phyloP scores from a whole-genome alignment of 179 eudicot species.

The Amaranthus tricolor region DNA sequence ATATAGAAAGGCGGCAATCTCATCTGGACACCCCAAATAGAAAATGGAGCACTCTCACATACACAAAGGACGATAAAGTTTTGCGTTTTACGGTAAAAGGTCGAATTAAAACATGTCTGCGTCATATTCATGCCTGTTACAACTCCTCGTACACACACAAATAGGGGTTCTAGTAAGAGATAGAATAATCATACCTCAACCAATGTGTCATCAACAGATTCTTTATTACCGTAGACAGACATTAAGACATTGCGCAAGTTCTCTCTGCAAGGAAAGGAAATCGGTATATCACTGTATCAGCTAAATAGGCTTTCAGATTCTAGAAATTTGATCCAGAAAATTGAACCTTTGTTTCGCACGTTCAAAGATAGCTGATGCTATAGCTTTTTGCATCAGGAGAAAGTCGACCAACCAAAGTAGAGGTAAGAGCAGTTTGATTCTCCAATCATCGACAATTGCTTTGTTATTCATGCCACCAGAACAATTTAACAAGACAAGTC shows the following conservation, averaged over 20 bases:
- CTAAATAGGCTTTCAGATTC: neutral
- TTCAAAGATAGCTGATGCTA: constrained; percentile 73
- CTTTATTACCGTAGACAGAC: constrained; percentile 81
- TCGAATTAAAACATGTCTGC: no score
- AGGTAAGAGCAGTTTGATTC: constrained; percentile 77
- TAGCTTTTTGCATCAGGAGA: constrained; percentile 66
- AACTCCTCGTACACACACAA: no score
- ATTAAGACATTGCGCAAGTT: constrained; percentile 55
- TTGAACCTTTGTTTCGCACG: constrained; percentile 66
- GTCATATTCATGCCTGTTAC: no score
- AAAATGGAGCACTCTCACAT: no score
- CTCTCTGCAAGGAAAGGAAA: constrained; percentile 42
- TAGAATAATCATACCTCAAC: constrained; percentile 57
- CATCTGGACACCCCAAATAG: no score
- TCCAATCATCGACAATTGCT: constrained; percentile 96
- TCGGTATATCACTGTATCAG: neutral
- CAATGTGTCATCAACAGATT: constrained; percentile 80
- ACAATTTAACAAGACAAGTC: constrained; percentile 82
- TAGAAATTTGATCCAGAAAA: neutral
- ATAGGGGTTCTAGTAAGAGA: neutral
- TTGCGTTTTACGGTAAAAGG: no score
- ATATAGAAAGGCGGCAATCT: no score
- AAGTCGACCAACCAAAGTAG: constrained; percentile 77
- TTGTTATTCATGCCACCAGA: constrained; percentile 99
- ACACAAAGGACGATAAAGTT: no score